These are phyloP conservation scores for Psophocarpus tetragonolobus DNA, from an alignment of 306 rosid genomes.

Conservation along the genomic window DNA sequence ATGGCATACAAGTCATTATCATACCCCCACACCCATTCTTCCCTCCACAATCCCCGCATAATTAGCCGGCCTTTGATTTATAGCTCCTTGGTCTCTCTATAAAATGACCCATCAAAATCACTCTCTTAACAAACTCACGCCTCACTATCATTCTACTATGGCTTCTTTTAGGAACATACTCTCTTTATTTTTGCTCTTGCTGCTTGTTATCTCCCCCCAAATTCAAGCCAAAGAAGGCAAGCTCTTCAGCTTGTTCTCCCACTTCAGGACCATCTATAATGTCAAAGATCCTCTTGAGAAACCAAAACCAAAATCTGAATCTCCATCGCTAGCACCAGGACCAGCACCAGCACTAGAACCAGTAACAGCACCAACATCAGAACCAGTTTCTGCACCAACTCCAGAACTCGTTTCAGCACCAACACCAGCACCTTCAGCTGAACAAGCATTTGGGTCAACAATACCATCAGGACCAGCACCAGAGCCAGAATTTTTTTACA, in stretches of 20 bases:
- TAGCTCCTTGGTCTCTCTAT: constrained; percentile 6
- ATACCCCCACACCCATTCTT: constrained; percentile 50
- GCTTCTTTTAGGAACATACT: constrained; percentile 43
- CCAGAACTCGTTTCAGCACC: neutral
- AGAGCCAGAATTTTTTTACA: constrained; percentile 42
- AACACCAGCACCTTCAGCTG: constrained; percentile 7
- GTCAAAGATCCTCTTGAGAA: constrained; percentile 26
- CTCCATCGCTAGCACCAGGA: constrained; percentile 34
- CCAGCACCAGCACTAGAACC: constrained; percentile 29
- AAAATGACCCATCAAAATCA: constrained; percentile 33
- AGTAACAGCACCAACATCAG: constrained; percentile 1
- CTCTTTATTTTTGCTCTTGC: constrained; percentile 42
- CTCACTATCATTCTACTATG: constrained; percentile 40
- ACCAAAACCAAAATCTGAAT: neutral
- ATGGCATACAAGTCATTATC: constrained; percentile 38
- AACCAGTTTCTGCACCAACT: constrained; percentile 21
- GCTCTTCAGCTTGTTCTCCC: constrained; percentile 51
- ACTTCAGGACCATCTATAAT: constrained; percentile 24
- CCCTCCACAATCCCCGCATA: constrained; percentile 72
- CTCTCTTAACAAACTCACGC: constrained; percentile 16
- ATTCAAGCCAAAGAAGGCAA: constrained; percentile 59
- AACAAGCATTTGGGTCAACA: constrained; percentile 17
- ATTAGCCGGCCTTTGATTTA: constrained; percentile 30
- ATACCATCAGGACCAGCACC: constrained; percentile 37
- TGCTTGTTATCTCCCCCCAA: constrained; percentile 47